phyloP scores from a whole-genome alignment of 2,329 filamentous ascomycete genomes.

The Lecanoromycetidae sp. region DNA sequence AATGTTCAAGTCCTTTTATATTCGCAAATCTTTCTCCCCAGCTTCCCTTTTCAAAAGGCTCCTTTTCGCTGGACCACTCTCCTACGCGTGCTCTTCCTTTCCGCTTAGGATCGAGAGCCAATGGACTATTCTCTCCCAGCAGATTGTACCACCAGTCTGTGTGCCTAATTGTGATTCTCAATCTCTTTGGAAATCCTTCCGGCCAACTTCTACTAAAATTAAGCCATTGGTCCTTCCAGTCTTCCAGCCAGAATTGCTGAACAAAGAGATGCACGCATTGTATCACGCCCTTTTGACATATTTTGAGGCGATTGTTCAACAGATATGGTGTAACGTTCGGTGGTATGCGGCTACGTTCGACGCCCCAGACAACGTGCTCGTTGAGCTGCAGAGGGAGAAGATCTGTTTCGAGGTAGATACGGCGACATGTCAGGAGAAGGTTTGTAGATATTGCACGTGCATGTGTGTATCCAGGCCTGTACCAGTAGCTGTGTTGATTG shows the following conservation, averaged over 20 bases:
- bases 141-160: slow-evolving; percentile 25
- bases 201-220: slow-evolving; percentile 4
- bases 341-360: slow-evolving; percentile 4
- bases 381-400: slow-evolving; percentile 25
- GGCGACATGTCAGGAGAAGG: slow-evolving; percentile 29
- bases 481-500: slow-evolving; percentile 20
- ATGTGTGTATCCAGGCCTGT: slow-evolving; percentile 25
- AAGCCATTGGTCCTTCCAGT: slow-evolving; percentile 6
- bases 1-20: slow-evolving; percentile 16
- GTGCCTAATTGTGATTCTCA: slow-evolving; percentile 23
- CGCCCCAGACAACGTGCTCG: slow-evolving; percentile 23
- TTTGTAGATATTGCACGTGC: slow-evolving; percentile 22
- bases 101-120: slow-evolving; percentile 23
- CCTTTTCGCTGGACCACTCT: slow-evolving; percentile 13
- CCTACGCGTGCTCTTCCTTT: slow-evolving; percentile 16
- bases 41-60: slow-evolving; percentile 12
- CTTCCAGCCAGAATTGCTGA: slow-evolving; percentile 23
- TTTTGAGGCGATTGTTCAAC: slow-evolving; percentile 15
- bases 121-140: slow-evolving; percentile 17
- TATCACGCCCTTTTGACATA: slow-evolving; percentile 19
- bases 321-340: background rate
- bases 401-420: slow-evolving; percentile 29
- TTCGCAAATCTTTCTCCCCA: slow-evolving; percentile 16
- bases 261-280: slow-evolving; percentile 21
- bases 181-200: slow-evolving; percentile 11